Evolutionary conservation across 352 stramenopile species (phyloP).

Genomic region (Globisporangium nagaii): DNA sequence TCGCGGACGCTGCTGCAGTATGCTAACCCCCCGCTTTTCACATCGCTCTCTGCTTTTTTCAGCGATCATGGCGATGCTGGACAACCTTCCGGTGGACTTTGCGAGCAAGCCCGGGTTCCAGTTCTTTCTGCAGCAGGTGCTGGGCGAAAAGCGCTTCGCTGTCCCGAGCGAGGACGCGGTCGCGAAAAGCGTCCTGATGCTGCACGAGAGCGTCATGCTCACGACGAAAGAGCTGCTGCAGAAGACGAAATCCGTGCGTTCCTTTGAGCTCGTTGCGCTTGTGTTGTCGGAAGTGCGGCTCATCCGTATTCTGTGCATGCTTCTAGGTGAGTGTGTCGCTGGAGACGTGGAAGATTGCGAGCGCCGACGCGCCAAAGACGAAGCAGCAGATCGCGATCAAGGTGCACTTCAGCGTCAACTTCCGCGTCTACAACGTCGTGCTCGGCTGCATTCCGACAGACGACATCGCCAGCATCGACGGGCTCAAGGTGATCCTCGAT

Average conservation of each 20-base stretch:
- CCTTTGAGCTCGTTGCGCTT: neutral
- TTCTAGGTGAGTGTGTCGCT: slow-evolving; percentile 53
- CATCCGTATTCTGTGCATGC: too few species aligned
- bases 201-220: slow-evolving; percentile 70
- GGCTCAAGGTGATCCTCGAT: slow-evolving; percentile 43
- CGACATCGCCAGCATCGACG: slow-evolving; percentile 28
- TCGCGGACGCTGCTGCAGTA: too few species aligned
- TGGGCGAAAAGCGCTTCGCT: slow-evolving; percentile 62
- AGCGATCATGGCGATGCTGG: slow-evolving; percentile 64
- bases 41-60: neutral
- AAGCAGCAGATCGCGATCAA: slow-evolving; percentile 63
- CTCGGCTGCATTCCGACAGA: slow-evolving; percentile 48
- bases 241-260: slow-evolving; percentile 41
- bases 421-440: slow-evolving; percentile 55
- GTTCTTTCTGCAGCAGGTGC: slow-evolving; percentile 57
- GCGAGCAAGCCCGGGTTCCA: slow-evolving; percentile 54
- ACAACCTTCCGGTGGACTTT: slow-evolving; percentile 69
- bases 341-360: slow-evolving; percentile 55
- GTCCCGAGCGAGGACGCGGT: slow-evolving; percentile 54
- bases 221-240: slow-evolving; percentile 61
- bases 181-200: slow-evolving; percentile 52
- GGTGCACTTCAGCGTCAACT: slow-evolving; percentile 77
- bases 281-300: neutral
- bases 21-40: too few species aligned
- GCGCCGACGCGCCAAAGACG: slow-evolving; percentile 17